Evolutionary conservation across 2,329 filamentous ascomycete genomes (phyloP), one percentile per base, ranked within the genome.

Genomic region (Cryoendolithus antarcticus): DNA sequence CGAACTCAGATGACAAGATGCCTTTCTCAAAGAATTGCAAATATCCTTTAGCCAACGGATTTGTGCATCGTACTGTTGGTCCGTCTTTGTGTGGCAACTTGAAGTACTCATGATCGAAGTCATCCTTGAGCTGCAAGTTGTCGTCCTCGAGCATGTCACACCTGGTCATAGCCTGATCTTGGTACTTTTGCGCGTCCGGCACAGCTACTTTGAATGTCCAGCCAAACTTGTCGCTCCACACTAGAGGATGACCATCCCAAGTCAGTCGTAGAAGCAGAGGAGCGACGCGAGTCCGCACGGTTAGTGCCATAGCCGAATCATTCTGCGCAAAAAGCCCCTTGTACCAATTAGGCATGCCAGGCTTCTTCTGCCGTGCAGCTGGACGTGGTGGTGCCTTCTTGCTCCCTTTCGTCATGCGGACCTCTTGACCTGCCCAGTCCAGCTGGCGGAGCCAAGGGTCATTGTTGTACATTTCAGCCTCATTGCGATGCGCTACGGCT

Each of bases 21-120:
- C 86, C 89, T 29, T 82, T 83, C 53, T 98, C 91, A 53, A 98
- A 96, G 58, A 93, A 95, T 37, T 77, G 61, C 41, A 94, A 66
- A 52, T 96, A 98, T 8, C 82, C 75, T 62, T 98, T 98, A 6
- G 91, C 86, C 58, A 98, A 72, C 0, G 91, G 91, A 46, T 79
- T 94, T 2, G 73, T 75, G 60, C 91, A 96, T 41, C 91, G 74
- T 9, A 89, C 80, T 12, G 75, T 72, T 0, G 88, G 88, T 0
- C 91, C 91, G 58, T 96, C 88, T 52, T 96, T 96, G 62, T 98
- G 91, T 1, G 93, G 91, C 4, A 98, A 70, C 57, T 96, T 98
- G 65, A 89, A 93, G 60, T 93, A 98, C 4, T 70, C 61, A 45
- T 82, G 71, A 2, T 65, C 59, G 4, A 49, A 58, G 55, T 95